These are phyloP conservation scores for Styphnolobium japonicum DNA, from an alignment of 306 rosid species.

Conservation along the genomic window DNA sequence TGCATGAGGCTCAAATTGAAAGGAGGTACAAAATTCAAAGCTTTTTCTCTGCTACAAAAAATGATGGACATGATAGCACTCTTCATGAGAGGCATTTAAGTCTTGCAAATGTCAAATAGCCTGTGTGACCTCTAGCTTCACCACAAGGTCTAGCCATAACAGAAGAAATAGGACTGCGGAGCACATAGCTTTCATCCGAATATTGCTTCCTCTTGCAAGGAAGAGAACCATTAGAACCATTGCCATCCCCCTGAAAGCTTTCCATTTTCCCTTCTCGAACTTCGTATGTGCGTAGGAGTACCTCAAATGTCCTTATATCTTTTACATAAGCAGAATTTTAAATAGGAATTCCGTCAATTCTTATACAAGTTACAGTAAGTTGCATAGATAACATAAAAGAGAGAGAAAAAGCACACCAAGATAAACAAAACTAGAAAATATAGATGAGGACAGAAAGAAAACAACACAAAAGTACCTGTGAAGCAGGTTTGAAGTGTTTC, in stretches of 20 bases:
- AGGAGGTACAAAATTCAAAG: conserved; percentile 1
- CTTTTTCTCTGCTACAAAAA: conserved; percentile 9
- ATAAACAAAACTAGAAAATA: not conserved
- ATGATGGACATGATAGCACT: not conserved
- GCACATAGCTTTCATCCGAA: conserved; percentile 50
- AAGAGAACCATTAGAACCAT: conserved; percentile 38
- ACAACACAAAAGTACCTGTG: conserved; percentile 49
- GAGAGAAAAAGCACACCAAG: not conserved
- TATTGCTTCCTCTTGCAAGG: conserved; percentile 70
- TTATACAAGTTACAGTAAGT: not conserved
- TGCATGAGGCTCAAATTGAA: not conserved
- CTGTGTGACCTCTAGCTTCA: conserved; percentile 92
- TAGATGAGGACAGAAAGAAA: not conserved
- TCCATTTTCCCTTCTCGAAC: conserved; percentile 61
- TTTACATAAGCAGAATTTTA: not conserved
- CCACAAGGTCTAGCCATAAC: conserved; percentile 66
- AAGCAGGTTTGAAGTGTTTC: conserved; percentile 63
- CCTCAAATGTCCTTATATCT: conserved; percentile 90
- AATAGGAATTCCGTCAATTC: conserved; percentile 2
- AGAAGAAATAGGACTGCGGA: conserved; percentile 36
- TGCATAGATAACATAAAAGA: not conserved
- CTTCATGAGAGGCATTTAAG: conserved; percentile 54
- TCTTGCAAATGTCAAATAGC: conserved; percentile 86
- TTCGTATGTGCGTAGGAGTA: conserved; percentile 73
- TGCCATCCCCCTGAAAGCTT: conserved; percentile 17